Percentiles rank a stretch among this genome's conserved stretches.
Conservation (phyloP, 1,139 yeast species). For the Debaryomyces psychrophilus region DNA sequence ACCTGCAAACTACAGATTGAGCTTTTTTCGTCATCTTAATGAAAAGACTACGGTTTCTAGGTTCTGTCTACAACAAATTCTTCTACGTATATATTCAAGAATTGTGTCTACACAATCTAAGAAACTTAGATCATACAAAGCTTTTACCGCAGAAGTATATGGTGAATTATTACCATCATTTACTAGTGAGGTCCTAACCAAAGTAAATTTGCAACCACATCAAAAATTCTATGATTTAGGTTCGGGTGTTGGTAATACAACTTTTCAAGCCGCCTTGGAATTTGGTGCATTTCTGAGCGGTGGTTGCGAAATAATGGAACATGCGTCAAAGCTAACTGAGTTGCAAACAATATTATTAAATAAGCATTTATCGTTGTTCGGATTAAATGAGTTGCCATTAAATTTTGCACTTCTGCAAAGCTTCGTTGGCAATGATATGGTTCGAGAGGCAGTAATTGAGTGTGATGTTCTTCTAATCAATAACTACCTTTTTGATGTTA, state of each 20-base stretch:
- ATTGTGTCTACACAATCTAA: slow-evolving; percentile 75
- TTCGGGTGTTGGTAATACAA: slow-evolving; percentile 93
- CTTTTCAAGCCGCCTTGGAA: slow-evolving; percentile 86
- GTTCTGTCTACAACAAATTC: slow-evolving; percentile 64
- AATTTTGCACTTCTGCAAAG: slow-evolving; percentile 67
- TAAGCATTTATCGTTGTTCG: slow-evolving; percentile 63
- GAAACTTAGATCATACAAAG: slow-evolving; percentile 70
- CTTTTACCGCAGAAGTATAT: slow-evolving; percentile 88
- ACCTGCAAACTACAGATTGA: slow-evolving; percentile 26
- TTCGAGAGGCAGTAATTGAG: slow-evolving; percentile 54
- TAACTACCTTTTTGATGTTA: slow-evolving; percentile 79
- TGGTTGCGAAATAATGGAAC: slow-evolving; percentile 89
- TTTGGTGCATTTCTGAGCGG: slow-evolving; percentile 76
- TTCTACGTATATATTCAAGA: slow-evolving; percentile 73
- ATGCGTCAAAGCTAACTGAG: slow-evolving; percentile 71
- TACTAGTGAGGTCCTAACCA: slow-evolving; percentile 65
- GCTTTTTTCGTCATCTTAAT: slow-evolving; percentile 36
- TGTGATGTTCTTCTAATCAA: slow-evolving; percentile 79
- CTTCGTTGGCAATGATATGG: slow-evolving; percentile 66
- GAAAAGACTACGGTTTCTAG: slow-evolving; percentile 52
- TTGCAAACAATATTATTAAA: slow-evolving; percentile 61
- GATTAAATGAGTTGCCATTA: slow-evolving; percentile 59
- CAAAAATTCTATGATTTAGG: slow-evolving; percentile 82
- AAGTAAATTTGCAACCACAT: slow-evolving; percentile 57
- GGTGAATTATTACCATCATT: slow-evolving; percentile 88